Conservation (phyloP, 1,139 yeast species). For the Chernovozyma aurita region DNA sequence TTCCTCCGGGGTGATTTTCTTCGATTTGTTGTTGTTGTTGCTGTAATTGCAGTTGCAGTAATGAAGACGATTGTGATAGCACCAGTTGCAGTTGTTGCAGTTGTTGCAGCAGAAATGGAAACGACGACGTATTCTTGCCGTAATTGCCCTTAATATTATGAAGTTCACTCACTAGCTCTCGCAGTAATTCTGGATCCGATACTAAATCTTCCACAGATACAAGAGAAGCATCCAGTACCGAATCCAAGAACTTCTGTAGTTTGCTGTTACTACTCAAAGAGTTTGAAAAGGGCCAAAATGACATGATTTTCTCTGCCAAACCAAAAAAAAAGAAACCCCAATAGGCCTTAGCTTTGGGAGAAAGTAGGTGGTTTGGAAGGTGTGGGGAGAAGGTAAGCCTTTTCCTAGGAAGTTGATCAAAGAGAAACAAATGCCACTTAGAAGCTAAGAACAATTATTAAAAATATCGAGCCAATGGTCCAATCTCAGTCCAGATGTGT, state of each 20-base stretch:
- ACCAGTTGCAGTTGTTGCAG: not conserved
- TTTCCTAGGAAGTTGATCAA: too few species aligned
- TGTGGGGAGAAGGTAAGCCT: too few species aligned
- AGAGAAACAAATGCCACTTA: too few species aligned
- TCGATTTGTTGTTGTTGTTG: not conserved
- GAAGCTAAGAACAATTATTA: too few species aligned
- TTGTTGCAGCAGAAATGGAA: constrained; percentile 30
- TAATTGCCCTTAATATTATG: constrained; percentile 37
- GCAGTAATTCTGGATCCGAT: constrained; percentile 32
- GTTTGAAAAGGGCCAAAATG: constrained; percentile 48
- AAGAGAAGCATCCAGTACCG: constrained; percentile 29
- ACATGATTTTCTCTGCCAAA: too few species aligned
- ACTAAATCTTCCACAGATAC: constrained; percentile 34
- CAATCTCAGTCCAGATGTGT: too few species aligned
- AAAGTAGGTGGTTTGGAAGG: too few species aligned
- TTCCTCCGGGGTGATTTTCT: not conserved
- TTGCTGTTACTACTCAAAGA: constrained; percentile 36
- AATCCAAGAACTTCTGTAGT: constrained; percentile 41
- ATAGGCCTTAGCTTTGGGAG: too few species aligned
- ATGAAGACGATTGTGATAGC: not conserved
- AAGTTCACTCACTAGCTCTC: constrained; percentile 37
- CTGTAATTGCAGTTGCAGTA: constrained; percentile 1
- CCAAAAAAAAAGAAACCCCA: too few species aligned
- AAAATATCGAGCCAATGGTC: too few species aligned
- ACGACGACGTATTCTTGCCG: constrained; percentile 17